A percentile compares a stretch with the other conserved stretches of the same genome.
These are phyloP conservation scores for Ceratobasidium theobromae DNA, from an alignment of 1,284 basidiomycete species.

Conservation along the genomic window DNA sequence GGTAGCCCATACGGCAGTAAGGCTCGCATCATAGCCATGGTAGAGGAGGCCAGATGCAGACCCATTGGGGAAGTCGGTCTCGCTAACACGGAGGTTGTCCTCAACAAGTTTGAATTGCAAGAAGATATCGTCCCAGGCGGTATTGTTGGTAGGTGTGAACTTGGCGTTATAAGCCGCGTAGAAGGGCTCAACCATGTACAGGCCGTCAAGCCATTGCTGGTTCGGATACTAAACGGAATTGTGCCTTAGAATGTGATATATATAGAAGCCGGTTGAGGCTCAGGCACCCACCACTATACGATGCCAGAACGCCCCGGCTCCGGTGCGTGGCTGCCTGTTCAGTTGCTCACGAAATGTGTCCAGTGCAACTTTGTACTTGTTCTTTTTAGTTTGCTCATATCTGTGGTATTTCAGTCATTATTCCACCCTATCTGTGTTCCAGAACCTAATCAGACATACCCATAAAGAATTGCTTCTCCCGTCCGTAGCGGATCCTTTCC, in stretches of 20 bases:
- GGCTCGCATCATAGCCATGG: slow-evolving; percentile 48
- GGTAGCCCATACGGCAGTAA: slow-evolving; percentile 51
- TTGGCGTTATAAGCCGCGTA: slow-evolving; percentile 34
- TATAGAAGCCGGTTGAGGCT: not conserved
- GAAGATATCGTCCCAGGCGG: slow-evolving; percentile 46
- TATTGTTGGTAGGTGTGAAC: slow-evolving; percentile 32
- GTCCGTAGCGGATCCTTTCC: slow-evolving; percentile 24
- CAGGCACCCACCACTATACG: slow-evolving; percentile 5
- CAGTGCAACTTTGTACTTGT: slow-evolving; percentile 27
- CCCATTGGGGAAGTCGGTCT: slow-evolving; percentile 18
- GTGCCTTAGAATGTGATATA: not conserved
- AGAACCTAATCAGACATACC: not conserved
- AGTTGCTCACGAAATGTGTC: slow-evolving; percentile 28
- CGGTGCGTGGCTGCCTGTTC: slow-evolving; percentile 13
- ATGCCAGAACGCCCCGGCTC: slow-evolving; percentile 28
- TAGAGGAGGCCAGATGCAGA: slow-evolving; percentile 46
- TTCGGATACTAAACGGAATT: slow-evolving; percentile 17
- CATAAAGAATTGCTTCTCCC: slow-evolving; percentile 28
- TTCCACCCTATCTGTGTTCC: not conserved
- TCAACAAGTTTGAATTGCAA: slow-evolving; percentile 51
- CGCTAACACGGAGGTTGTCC: slow-evolving; percentile 46
- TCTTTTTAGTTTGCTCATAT: slow-evolving; percentile 26
- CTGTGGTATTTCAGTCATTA: slow-evolving; percentile 8
- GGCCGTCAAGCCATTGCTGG: slow-evolving; percentile 31
- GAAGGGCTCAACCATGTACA: slow-evolving; percentile 37